Conservation (phyloP, 352 stramenopile species). For the Pythium brachiatum region DNA sequence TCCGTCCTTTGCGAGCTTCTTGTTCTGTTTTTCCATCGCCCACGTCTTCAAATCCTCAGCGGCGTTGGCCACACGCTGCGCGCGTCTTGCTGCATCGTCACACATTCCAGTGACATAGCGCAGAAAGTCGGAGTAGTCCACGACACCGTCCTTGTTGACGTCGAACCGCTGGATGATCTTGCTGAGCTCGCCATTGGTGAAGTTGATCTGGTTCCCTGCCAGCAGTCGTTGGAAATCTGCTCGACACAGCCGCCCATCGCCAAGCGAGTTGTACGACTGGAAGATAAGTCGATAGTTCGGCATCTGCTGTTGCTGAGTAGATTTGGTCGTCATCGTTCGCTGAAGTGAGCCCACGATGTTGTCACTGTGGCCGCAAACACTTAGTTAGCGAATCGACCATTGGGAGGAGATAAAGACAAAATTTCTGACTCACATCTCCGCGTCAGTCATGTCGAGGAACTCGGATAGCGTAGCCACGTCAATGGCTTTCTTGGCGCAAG, state of each 20-base stretch:
- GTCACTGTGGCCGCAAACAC: constrained; percentile 33
- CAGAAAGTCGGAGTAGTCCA: constrained; percentile 79
- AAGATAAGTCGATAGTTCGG: constrained; percentile 79
- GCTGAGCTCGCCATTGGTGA: constrained; percentile 65
- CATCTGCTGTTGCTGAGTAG: constrained; percentile 40
- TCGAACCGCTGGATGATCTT: constrained; percentile 84
- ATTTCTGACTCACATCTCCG: constrained; percentile 54
- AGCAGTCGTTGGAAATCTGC: constrained; percentile 75
- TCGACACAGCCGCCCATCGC: constrained; percentile 61
- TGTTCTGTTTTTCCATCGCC: constrained; percentile 76
- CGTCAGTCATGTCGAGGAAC: constrained; percentile 77
- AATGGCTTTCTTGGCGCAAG: constrained; percentile 51
- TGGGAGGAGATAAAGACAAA: too few relatives aligned
- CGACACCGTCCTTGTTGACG: constrained; percentile 67
- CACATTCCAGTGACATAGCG: constrained; percentile 77
- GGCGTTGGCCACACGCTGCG: constrained; percentile 50
- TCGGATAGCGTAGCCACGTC: constrained; percentile 48
- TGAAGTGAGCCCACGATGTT: constrained; percentile 62
- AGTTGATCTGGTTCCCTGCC: constrained; percentile 62
- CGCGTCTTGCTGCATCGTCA: constrained; percentile 51
- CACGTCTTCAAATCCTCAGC: constrained; percentile 66
- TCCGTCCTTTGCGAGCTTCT: constrained; percentile 70
- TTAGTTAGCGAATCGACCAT: too few relatives aligned
- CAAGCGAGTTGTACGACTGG: constrained; percentile 68
- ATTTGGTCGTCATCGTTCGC: constrained; percentile 62